phyloP scores from a whole-genome alignment of 2,329 filamentous ascomycete species.

The Colletotrichum theobromicola region DNA sequence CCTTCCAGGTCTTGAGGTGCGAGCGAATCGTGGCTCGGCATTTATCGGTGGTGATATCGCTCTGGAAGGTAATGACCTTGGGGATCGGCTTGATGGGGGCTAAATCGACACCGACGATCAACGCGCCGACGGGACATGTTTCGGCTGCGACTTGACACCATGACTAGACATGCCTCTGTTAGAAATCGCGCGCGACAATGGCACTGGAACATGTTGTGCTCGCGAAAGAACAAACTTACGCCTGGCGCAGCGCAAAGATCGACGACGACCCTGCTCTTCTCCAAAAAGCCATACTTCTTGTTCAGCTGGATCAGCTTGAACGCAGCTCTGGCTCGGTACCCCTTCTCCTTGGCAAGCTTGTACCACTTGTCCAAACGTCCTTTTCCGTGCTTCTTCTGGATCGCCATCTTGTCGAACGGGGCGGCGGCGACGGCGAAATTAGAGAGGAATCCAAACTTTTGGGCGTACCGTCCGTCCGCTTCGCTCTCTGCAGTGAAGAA shows the following conservation, averaged over 20 bases:
- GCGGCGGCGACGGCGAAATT: not conserved
- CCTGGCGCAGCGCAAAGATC: slow-evolving; percentile 98
- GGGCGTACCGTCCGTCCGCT: not conserved
- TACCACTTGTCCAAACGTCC: slow-evolving; percentile 99
- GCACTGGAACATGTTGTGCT: not conserved
- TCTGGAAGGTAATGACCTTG: slow-evolving; percentile 92
- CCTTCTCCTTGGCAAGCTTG: slow-evolving; percentile 97
- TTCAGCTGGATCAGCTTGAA: slow-evolving; percentile 99
- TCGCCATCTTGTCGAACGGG: slow-evolving; percentile 70
- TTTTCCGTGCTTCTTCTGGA: slow-evolving; percentile 99
- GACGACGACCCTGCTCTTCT: slow-evolving; percentile 93
- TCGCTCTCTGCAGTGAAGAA: not conserved
- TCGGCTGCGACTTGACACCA: slow-evolving; percentile 98
- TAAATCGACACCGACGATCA: slow-evolving; percentile 95
- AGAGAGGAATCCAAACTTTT: not conserved
- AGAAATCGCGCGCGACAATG: not conserved
- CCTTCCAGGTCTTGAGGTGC: slow-evolving; percentile 95
- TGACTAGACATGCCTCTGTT: slow-evolving; percentile 56
- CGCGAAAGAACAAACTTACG: slow-evolving; percentile 54
- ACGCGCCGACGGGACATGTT: slow-evolving; percentile 86
- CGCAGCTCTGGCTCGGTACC: slow-evolving; percentile 91
- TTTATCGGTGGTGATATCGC: slow-evolving; percentile 97
- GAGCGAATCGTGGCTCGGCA: slow-evolving; percentile 87
- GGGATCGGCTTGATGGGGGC: slow-evolving; percentile 96
- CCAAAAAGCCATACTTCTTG: slow-evolving; percentile 98